Base-by-base conservation (phyloP, 768 basidiomycete species). In the Suillus spraguei region DNA sequence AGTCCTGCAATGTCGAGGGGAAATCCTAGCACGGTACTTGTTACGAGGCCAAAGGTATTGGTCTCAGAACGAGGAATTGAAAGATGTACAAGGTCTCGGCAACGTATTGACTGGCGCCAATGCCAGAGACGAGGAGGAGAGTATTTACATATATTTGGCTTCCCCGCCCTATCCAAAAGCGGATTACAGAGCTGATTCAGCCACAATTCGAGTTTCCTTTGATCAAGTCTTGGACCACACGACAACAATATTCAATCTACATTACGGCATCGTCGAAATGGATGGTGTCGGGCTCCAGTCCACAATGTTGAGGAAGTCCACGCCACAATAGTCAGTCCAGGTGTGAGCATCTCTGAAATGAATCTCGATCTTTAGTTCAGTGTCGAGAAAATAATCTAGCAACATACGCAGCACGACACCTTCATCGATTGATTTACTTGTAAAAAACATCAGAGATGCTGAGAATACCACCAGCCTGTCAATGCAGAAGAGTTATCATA, bases 51-150 rank as follows among this genome's bases (percentile, higher is more conserved):
- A 35, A 53, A 53, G 0, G 11, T n/a, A 13, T 4, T 35, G 10
- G 20, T 35, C 20, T 7, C 7, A n/a, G 52, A 11, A 20, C 4
- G 4, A 13, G 52, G 52, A 35, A 53, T 35, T 5, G 32, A 53
- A 53, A 35, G 52, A 53, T n/a, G 33, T 11, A 53, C 11, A 53
- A 53, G 52, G 33, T 35, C 32, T 35, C 20, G 11, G 5, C 20
- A 53, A 53, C 20, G 52, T 35, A 6, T 32, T 53, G 52, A 13
- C 42, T 59, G 58, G 58, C 58, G 39, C 58, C 42, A 47, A 39
- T 59, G 28, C 38, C 39, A 38, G 42, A 46, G 58, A 59, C 58
- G 58, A 59, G 58, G 58, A 53, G 52, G 52, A 53, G 33, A n/a
- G 52, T 53, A 53, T 53, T 53, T 53, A 53, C 52, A n/a, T 3